Evolutionary conservation across 2,329 filamentous ascomycete species (phyloP).

Genomic region (Hirsutella thompsonii): DNA sequence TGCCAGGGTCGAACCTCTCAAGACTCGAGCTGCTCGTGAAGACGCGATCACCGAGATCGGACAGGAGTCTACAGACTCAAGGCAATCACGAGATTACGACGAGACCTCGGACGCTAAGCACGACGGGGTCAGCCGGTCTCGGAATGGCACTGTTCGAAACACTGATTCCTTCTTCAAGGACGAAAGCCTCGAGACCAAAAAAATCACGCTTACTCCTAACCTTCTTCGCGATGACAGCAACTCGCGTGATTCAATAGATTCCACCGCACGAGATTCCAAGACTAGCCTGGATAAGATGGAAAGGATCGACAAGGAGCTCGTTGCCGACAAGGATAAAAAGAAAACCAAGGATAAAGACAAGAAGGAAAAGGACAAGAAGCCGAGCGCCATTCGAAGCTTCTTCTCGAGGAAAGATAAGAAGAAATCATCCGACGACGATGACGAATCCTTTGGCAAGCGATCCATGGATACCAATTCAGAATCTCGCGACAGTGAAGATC

Average conservation of each 20-base stretch:
- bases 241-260: constrained; percentile 37
- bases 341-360: constrained; percentile 63
- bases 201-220: constrained; percentile 92
- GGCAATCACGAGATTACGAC: constrained; percentile 40
- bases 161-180: constrained; percentile 98
- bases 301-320: constrained; percentile 33
- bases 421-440: constrained; percentile 41
- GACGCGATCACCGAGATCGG: constrained; percentile 20
- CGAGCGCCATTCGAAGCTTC: constrained; percentile 43
- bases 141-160: constrained; percentile 78
- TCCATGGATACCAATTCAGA: constrained; percentile 43
- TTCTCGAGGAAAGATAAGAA: constrained; percentile 53
- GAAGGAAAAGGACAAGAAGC: constrained; percentile 57
- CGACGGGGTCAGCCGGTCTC: constrained; percentile 48
- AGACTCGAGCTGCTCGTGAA: constrained; percentile 31
- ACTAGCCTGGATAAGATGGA: constrained; percentile 62
- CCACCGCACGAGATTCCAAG: constrained; percentile 33
- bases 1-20: constrained; percentile 43
- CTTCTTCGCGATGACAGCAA: constrained; percentile 69
- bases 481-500: constrained; percentile 29
- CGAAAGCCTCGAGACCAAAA: constrained; percentile 87
- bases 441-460: constrained; percentile 47
- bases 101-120: constrained; percentile 48
- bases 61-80: constrained; percentile 22
- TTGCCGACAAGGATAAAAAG: constrained; percentile 61